Percentiles rank a stretch among this genome's conserved stretches.
Evolutionary conservation across 306 rosid genomes (phyloP).

Genomic region (Acacia crassicarpa): DNA sequence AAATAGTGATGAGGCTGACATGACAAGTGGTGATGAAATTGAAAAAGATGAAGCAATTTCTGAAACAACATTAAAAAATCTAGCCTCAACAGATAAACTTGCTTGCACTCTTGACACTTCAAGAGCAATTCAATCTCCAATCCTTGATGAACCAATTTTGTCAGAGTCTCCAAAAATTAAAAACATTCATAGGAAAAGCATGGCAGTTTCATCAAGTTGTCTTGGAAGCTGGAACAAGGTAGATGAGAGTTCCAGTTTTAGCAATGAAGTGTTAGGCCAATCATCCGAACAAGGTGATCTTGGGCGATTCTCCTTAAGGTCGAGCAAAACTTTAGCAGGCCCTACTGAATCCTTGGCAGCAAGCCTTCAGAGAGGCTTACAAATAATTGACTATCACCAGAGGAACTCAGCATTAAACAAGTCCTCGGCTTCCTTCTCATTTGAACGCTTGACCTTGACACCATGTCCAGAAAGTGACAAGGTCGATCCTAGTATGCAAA

Average conservation of each 20-base stretch:
- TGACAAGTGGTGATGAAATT: conserved; percentile 49
- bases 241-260: conserved; percentile 56
- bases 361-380: conserved; percentile 91
- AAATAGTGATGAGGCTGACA: conserved; percentile 49
- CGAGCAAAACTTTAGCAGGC: conserved; percentile 55
- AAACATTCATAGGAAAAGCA: conserved; percentile 65
- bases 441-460: conserved; percentile 73
- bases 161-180: conserved; percentile 93
- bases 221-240: conserved; percentile 52
- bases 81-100: conserved; percentile 34
- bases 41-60: conserved; percentile 40
- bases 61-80: conserved; percentile 29
- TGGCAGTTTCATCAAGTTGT: conserved; percentile 52
- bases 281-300: conserved; percentile 44
- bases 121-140: conserved; percentile 46
- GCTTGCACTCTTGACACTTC: conserved; percentile 28
- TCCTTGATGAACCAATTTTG: conserved; percentile 72
- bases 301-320: conserved; percentile 51
- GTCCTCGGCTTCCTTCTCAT: conserved; percentile 87
- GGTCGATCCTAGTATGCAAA: conserved; percentile 44
- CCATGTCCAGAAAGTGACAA: conserved; percentile 56
- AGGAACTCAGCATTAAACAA: conserved; percentile 64
- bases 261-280: conserved; percentile 50
- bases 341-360: conserved; percentile 79
- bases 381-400: conserved; percentile 83